Evolutionary conservation across 495 filamentous ascomycete genomes (phyloP).

Genomic region (Neurospora discreta): DNA sequence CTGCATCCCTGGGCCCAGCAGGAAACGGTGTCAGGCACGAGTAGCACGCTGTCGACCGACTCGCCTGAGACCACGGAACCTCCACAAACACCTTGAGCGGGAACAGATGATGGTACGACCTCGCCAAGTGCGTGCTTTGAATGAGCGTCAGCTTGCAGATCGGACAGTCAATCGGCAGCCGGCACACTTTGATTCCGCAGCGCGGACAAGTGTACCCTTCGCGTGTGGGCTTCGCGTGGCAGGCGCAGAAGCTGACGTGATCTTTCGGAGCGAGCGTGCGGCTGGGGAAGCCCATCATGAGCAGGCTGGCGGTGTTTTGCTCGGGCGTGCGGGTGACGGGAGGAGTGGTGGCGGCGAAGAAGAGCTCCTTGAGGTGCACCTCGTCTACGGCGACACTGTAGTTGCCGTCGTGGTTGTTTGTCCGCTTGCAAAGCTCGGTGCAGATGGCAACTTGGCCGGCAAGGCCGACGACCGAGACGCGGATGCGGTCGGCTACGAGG

Average conservation of each 20-base stretch:
- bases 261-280: constrained; percentile 64
- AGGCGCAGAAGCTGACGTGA: constrained; percentile 68
- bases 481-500: constrained; percentile 69
- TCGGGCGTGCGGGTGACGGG: constrained; percentile 63
- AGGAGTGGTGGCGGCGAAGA: constrained; percentile 80
- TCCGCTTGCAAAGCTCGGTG: constrained; percentile 72
- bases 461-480: constrained; percentile 78
- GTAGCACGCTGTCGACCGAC: constrained; percentile 37
- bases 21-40: constrained; percentile 45
- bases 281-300: constrained; percentile 99
- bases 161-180: constrained; percentile 83
- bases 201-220: constrained; percentile 91
- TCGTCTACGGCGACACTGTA: constrained; percentile 86
- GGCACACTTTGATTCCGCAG: constrained; percentile 82
- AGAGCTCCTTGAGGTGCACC: constrained; percentile 75
- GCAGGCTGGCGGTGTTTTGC: constrained; percentile 59
- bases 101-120: constrained; percentile 94
- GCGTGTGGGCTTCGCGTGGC: constrained; percentile 70
- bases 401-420: constrained; percentile 65
- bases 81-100: constrained; percentile 84
- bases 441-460: constrained; percentile 89
- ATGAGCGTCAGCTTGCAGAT: constrained; percentile 88
- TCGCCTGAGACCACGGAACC: constrained; percentile 70
- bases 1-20: constrained; percentile 10
- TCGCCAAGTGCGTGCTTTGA: constrained; percentile 86